These are phyloP conservation scores for Pleurotus tuber-regium DNA, from an alignment of 768 basidiomycete species.

Conservation along the genomic window DNA sequence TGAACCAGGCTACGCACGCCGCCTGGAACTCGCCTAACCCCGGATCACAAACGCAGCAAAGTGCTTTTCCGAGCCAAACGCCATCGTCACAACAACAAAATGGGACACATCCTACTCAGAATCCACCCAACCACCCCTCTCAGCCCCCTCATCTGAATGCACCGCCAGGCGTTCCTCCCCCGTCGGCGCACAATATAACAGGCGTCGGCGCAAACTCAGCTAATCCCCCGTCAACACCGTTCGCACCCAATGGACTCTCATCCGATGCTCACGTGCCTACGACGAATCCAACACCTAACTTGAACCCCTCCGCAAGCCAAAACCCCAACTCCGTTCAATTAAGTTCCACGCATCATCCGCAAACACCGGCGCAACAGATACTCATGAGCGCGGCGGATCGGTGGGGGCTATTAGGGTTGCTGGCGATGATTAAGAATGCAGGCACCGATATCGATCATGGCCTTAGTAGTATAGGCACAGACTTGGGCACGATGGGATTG, in stretches of 20 bases:
- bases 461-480: conserved; percentile 82
- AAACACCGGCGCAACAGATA: conserved; percentile 92
- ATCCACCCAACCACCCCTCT: conserved; percentile 30
- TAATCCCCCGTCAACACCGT: conserved; percentile 29
- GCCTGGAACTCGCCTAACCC: conserved; percentile 65
- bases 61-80: conserved; percentile 17
- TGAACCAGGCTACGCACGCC: conserved; percentile 58
- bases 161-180: conserved; percentile 42
- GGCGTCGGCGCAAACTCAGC: conserved; percentile 10
- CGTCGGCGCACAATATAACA: conserved; percentile 5
- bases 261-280: conserved; percentile 29
- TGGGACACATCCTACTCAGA: conserved; percentile 34
- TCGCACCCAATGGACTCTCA: conserved; percentile 34
- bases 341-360: conserved; percentile 53
- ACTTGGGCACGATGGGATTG: conserved; percentile 88
- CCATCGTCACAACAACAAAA: conserved; percentile 37
- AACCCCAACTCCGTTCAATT: conserved; percentile 27
- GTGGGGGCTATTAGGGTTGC: conserved; percentile 87
- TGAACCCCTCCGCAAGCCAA: conserved; percentile 12
- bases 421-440: conserved; percentile 85
- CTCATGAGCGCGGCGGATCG: conserved; percentile 90
- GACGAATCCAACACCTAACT: conserved; percentile 32
- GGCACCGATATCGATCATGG: conserved; percentile 74
- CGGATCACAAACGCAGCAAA: conserved; percentile 30
- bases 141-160: conserved; percentile 49